Evolutionary conservation across 805 yeast species (phyloP).

Genomic region (Ogataea sp.): DNA sequence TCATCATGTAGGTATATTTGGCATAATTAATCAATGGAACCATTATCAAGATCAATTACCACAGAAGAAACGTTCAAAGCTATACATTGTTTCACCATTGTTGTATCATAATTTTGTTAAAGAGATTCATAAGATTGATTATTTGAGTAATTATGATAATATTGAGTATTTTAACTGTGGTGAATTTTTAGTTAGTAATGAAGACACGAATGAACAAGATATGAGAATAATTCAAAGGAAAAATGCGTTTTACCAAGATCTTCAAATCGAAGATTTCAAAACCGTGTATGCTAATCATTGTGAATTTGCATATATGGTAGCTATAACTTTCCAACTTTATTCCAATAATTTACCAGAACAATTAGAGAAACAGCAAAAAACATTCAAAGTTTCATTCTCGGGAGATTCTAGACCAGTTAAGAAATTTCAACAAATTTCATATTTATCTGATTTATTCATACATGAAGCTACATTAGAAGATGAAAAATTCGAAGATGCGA

Average conservation of each 20-base stretch:
- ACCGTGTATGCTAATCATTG: constrained; percentile 84
- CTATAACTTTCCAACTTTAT: constrained; percentile 37
- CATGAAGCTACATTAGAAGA: constrained; percentile 94
- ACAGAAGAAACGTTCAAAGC: constrained; percentile 20
- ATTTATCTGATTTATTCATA: constrained; percentile 60
- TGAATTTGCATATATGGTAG: constrained; percentile 66
- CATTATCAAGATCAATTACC: constrained; percentile 29
- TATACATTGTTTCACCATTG: constrained; percentile 70
- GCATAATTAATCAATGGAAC: constrained; percentile 64
- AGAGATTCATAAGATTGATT: constrained; percentile 46
- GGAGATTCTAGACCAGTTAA: constrained; percentile 90
- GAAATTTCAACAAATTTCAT: constrained; percentile 54
- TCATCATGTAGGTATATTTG: constrained; percentile 81
- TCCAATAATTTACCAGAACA: neutral
- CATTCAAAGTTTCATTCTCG: constrained; percentile 74
- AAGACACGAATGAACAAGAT: constrained; percentile 11
- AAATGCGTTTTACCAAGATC: constrained; percentile 28
- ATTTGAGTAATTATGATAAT: neutral
- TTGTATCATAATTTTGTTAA: constrained; percentile 55
- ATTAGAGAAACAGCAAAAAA: constrained; percentile 1
- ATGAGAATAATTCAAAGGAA: constrained; percentile 14
- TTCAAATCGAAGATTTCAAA: constrained; percentile 35
- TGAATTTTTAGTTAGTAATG: constrained; percentile 17
- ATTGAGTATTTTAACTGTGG: constrained; percentile 21
- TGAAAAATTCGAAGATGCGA: constrained; percentile 68